phyloP scores from a whole-genome alignment of 2,329 filamentous ascomycete genomes.

The Exophiala sp. region DNA sequence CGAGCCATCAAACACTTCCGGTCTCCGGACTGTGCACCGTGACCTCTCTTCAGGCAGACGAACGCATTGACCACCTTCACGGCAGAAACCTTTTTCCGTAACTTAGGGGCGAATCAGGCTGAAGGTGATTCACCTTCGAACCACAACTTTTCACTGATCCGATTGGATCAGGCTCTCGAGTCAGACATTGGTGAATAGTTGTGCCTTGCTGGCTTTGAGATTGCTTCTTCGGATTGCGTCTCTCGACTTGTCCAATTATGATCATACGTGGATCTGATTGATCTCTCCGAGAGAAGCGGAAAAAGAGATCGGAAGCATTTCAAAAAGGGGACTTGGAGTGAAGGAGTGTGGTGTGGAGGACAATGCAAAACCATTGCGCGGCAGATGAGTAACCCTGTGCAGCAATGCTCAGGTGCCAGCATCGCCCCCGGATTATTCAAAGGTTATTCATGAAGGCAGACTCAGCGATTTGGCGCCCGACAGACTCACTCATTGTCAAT shows the following conservation, averaged over 20 bases:
- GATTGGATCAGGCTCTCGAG: slow-evolving; percentile 5
- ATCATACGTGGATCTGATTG: background rate
- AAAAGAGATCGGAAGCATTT: too few relatives aligned
- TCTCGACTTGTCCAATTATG: slow-evolving; percentile 5
- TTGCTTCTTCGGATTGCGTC: slow-evolving; percentile 12
- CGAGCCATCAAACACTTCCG: background rate
- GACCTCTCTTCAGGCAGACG: background rate
- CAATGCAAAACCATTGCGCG: too few relatives aligned
- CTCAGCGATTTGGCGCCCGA: too few relatives aligned
- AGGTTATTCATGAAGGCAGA: too few relatives aligned
- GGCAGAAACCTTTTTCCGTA: slow-evolving; percentile 1
- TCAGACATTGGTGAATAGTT: slow-evolving; percentile 13
- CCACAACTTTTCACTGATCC: slow-evolving; percentile 8
- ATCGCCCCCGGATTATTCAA: too few relatives aligned
- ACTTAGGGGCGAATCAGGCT: slow-evolving; percentile 22
- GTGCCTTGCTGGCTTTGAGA: slow-evolving; percentile 9
- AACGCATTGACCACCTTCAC: background rate
- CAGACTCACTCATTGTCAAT: too few relatives aligned
- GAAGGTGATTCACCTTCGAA: slow-evolving; percentile 18
- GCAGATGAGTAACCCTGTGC: too few relatives aligned
- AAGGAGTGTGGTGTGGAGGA: too few relatives aligned
- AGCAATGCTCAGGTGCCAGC: too few relatives aligned
- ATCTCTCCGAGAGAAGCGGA: background rate
- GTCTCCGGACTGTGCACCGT: slow-evolving; percentile 2
- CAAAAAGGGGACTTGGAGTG: too few relatives aligned